Conservation (phyloP, 1,284 basidiomycete genomes). For the Takashimella koratensis region DNA sequence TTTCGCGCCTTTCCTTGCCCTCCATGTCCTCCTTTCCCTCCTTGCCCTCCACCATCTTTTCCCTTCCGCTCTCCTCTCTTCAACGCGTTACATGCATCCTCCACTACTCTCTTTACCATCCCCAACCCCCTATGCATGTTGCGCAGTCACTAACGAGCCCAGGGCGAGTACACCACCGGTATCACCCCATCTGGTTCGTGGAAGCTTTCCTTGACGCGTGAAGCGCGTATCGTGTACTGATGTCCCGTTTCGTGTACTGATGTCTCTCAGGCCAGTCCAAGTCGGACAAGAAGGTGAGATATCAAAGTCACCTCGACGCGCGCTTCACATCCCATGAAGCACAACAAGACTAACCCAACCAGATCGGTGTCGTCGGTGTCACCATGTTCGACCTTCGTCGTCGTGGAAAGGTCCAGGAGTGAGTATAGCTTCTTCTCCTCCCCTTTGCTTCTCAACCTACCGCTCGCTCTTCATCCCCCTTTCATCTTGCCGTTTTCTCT, state of each 20-base stretch:
- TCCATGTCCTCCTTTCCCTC: not conserved
- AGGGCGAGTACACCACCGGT: conserved; percentile 79
- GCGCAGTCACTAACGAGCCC: too few species aligned
- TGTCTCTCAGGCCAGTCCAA: conserved; percentile 82
- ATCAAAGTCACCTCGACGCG: too few species aligned
- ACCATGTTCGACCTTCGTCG: conserved; percentile 86
- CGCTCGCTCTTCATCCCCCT: not conserved
- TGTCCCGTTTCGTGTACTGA: too few species aligned
- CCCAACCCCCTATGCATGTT: too few species aligned
- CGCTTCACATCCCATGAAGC: too few species aligned
- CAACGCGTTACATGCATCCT: too few species aligned
- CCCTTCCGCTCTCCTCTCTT: conserved; percentile 5
- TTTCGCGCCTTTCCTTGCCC: not conserved
- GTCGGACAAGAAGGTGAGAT: conserved; percentile 81
- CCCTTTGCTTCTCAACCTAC: not conserved
- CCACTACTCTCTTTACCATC: too few species aligned
- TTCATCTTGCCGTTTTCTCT: too few species aligned
- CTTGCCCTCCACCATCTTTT: not conserved
- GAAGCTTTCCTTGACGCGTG: too few species aligned
- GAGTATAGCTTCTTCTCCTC: conserved; percentile 8
- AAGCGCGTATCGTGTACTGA: too few species aligned
- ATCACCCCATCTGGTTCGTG: too few species aligned
- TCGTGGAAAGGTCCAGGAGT: conserved; percentile 65
- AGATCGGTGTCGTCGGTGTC: conserved; percentile 75
- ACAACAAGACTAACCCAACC: too few species aligned